phyloP scores from a whole-genome alignment of 768 basidiomycete species.

The Phlebiopsis flavidoalba region DNA sequence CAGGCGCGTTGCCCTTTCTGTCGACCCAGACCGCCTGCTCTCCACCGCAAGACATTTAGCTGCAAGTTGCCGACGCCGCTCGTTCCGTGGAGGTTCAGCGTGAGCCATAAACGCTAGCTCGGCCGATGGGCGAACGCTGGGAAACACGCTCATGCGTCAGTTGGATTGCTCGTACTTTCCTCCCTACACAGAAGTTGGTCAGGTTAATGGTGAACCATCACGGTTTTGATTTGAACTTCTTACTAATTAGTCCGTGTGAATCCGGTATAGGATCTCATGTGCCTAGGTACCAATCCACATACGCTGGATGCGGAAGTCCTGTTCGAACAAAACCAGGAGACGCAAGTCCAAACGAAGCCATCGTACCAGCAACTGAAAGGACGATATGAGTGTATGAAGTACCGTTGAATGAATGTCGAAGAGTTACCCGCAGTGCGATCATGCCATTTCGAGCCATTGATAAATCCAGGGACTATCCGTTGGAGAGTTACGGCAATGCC shows the following conservation, averaged over 20 bases:
- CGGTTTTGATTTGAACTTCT: not conserved
- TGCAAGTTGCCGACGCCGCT: conserved; percentile 60
- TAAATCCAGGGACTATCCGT: conserved; percentile 21
- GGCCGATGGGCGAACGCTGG: conserved; percentile 59
- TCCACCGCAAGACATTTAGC: conserved; percentile 62
- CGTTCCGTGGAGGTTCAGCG: conserved; percentile 67
- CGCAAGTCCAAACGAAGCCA: conserved; percentile 49
- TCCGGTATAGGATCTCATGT: conserved; percentile 50
- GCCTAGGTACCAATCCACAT: conserved; percentile 67
- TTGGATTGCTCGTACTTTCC: conserved; percentile 46
- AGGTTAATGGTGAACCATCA: not conserved
- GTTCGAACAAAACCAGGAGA: conserved; percentile 54
- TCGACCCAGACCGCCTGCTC: conserved; percentile 65
- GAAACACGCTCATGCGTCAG: conserved; percentile 44
- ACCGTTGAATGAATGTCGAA: not conserved
- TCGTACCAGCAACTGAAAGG: conserved; percentile 21
- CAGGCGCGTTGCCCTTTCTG: conserved; percentile 52
- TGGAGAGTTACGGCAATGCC: not conserved
- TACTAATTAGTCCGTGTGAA: conserved; percentile 36
- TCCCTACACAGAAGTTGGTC: conserved; percentile 11
- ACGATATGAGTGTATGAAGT: not conserved
- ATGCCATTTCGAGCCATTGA: conserved; percentile 38
- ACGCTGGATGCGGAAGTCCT: conserved; percentile 57
- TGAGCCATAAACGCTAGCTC: conserved; percentile 73
- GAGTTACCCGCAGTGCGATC: conserved; percentile 42